Evolutionary conservation across 2,329 filamentous ascomycete genomes (phyloP), one percentile per base, ranked within the genome.

Genomic region (Fusarium chaquense): DNA sequence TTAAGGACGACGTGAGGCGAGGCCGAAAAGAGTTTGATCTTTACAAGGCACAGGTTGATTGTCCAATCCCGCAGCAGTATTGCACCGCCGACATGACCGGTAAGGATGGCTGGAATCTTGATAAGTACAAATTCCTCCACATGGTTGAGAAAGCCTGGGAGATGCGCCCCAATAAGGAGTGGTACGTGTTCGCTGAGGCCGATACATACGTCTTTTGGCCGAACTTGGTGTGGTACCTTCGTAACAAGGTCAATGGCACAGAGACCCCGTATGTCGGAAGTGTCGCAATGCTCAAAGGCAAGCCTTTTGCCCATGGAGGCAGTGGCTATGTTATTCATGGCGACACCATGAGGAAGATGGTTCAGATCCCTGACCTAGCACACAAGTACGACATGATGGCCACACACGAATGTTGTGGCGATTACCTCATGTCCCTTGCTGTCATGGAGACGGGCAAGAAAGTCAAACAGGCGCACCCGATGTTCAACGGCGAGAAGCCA

Each of bases 101-200:
- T 24, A 51, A 71, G 57, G 80, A 76, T 43, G 81, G 80, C 13
- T 89, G 86, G 86, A 81, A 81, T 52, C 77, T 89, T 66, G 87
- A 89, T 76, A 88, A 88, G 78, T 89, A 87, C 79, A 89, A 89
- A 76, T 87, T 87, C 73, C 76, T 89, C 49, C 85, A 86, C 68
- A 88, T 89, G 80, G 80, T 88, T 44, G 80, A 86, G 71, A 83
- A 86, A 60, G 82, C 86, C 2, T 89, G 85, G 82, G 79, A 80
- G 45, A 81, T 85, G 80, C 83, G 85, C 4, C 86, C 86, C 5
- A 76, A 82, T 41, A 80, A 76, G 47, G 83, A 87, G 58, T 89
- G 87, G 86, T 89, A 88, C 71, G 82, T 89, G 56, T 89, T 88
- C 69, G 83, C 85, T 68, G 87, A 89, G 69, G 85, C 85, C 33